A percentile compares a stretch with the other conserved stretches of the same genome.
These are phyloP conservation scores for Peronospora destructor DNA, from an alignment of 352 stramenopile genomes.

Conservation along the genomic window DNA sequence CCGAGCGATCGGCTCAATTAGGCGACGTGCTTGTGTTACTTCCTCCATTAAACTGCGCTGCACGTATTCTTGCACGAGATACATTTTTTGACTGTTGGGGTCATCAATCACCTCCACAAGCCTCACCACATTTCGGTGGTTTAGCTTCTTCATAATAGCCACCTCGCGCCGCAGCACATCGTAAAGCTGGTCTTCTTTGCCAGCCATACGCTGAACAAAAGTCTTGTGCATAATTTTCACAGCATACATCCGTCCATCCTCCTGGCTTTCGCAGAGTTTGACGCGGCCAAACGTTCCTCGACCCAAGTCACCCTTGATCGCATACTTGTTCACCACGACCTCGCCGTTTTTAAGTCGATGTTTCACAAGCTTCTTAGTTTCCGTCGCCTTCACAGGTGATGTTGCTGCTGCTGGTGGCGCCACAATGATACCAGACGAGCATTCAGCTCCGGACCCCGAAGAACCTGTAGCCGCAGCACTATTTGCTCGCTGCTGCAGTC, in stretches of 20 bases:
- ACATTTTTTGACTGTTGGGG: constrained; percentile 90
- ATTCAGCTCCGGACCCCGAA: constrained; percentile 15
- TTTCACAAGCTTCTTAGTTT: constrained; percentile 78
- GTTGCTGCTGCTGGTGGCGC: constrained; percentile 38
- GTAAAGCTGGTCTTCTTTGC: constrained; percentile 80
- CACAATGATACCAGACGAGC: constrained; percentile 25
- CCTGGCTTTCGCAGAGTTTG: constrained; percentile 74
- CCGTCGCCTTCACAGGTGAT: constrained; percentile 56
- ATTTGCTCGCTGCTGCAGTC: constrained; percentile 53
- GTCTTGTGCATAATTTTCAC: constrained; percentile 89
- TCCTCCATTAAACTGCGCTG: constrained; percentile 91
- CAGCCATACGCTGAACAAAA: constrained; percentile 84
- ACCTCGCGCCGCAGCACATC: constrained; percentile 86
- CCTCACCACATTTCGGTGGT: constrained; percentile 89
- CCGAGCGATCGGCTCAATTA: constrained; percentile 60
- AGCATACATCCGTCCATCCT: constrained; percentile 75
- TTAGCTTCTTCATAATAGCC: constrained; percentile 94
- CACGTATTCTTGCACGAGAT: constrained; percentile 92
- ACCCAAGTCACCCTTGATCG: constrained; percentile 87
- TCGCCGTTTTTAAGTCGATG: constrained; percentile 78
- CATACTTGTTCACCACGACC: constrained; percentile 91
- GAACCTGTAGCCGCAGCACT: constrained; percentile 15
- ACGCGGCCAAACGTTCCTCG: constrained; percentile 87
- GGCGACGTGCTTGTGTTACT: constrained; percentile 52
- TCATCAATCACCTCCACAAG: constrained; percentile 94